These are phyloP conservation scores for Hirsutella rhossiliensis DNA, from an alignment of 2,329 filamentous ascomycete genomes.

Conservation along the genomic window DNA sequence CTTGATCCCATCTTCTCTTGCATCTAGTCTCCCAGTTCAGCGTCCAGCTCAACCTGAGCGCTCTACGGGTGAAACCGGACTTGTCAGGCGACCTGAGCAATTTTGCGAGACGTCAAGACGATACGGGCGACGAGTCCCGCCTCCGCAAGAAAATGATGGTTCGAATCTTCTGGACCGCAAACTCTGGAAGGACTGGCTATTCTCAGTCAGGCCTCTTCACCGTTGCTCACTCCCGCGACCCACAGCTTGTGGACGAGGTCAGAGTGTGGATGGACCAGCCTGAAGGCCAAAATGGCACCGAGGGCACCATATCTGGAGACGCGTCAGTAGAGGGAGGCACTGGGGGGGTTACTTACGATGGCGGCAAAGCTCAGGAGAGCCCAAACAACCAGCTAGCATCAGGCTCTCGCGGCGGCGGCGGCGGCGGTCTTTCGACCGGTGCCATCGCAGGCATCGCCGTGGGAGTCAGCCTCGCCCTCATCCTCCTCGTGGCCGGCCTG, in stretches of 20 bases:
- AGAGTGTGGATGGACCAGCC: neutral
- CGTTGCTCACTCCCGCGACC: neutral
- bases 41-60: neutral
- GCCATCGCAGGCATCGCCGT: constrained; percentile 36
- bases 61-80: neutral
- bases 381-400: neutral
- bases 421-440: constrained; percentile 23
- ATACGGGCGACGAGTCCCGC: neutral
- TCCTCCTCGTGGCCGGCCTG: constrained; percentile 26
- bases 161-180: constrained; percentile 5
- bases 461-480: constrained; percentile 22
- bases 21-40: neutral
- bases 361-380: neutral
- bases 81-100: neutral
- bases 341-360: neutral
- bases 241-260: neutral
- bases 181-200: no score
- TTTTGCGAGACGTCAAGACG: neutral
- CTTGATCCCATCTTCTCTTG: neutral
- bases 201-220: constrained; percentile 10
- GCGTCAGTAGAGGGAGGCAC: neutral
- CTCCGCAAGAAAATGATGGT: constrained; percentile 1
- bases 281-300: neutral
- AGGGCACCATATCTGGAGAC: neutral
- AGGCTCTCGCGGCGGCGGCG: constrained; percentile 8